phyloP scores from a whole-genome alignment of 441 rosid species.

The Theobroma grandiflorum region DNA sequence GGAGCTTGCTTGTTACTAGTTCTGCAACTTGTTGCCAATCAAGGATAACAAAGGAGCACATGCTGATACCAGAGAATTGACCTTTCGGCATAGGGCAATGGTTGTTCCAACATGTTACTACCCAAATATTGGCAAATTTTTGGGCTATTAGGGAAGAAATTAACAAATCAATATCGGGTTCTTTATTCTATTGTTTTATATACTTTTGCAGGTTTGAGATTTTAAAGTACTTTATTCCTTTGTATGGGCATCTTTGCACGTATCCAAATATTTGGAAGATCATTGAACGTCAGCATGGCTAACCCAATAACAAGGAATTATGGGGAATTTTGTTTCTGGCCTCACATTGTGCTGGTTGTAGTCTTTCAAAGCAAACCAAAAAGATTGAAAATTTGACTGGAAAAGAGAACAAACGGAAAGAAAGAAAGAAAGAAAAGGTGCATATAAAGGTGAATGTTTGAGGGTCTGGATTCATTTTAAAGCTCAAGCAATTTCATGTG shows the following conservation, averaged over 20 bases:
- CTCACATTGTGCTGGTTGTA: background rate
- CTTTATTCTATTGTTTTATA: background rate
- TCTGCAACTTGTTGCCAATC: conserved; percentile 14
- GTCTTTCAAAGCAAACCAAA: background rate
- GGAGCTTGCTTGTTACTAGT: background rate
- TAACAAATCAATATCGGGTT: conserved; percentile 2
- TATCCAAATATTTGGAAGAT: background rate
- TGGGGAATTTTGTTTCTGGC: background rate
- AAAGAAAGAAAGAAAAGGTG: background rate
- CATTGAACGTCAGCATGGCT: background rate
- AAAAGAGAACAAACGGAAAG: background rate
- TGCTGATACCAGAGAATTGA: background rate
- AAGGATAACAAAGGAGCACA: conserved; percentile 13
- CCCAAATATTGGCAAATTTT: background rate
- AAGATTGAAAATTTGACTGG: background rate
- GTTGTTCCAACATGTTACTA: background rate
- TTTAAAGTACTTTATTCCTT: conserved; percentile 2
- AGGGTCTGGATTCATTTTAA: background rate
- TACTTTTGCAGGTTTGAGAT: background rate
- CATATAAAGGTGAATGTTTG: background rate
- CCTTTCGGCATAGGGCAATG: conserved; percentile 5
- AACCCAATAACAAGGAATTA: background rate
- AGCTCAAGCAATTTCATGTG: background rate
- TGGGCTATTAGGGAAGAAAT: background rate
- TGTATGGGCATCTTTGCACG: conserved; percentile 2